These are phyloP conservation scores for Davidsoniella neocaledoniae DNA, from an alignment of 2,329 filamentous ascomycete species.

Conservation along the genomic window DNA sequence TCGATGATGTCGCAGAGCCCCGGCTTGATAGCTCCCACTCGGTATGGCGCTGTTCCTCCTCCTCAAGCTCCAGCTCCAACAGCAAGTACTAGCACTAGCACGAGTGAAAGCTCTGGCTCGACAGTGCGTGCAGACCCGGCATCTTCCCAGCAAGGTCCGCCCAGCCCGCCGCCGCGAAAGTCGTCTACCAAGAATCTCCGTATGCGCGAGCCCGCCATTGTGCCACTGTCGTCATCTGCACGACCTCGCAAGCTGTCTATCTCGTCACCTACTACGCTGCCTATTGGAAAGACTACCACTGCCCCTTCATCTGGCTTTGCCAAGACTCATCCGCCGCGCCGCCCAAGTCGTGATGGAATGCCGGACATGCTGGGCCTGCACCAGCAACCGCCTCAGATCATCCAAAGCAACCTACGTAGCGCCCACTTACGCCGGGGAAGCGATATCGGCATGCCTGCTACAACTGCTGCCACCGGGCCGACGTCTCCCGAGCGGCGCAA, in stretches of 20 bases:
- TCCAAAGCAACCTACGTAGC: conserved; percentile 44
- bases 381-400: conserved; percentile 34
- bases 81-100: background rate
- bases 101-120: background rate
- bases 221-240: conserved; percentile 25
- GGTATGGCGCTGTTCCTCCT: conserved; percentile 21
- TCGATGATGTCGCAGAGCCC: conserved; percentile 64
- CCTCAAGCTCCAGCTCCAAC: no score
- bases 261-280: background rate
- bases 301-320: background rate
- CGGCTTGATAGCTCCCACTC: conserved; percentile 32
- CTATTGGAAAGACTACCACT: background rate
- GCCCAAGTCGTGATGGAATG: conserved; percentile 54
- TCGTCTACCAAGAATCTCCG: conserved; percentile 23
- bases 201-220: conserved; percentile 42
- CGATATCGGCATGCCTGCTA: conserved; percentile 18
- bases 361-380: conserved; percentile 42
- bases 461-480: conserved; percentile 14
- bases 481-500: background rate
- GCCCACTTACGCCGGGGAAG: conserved; percentile 31
- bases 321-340: conserved; percentile 27
- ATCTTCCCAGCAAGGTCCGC: conserved; percentile 17
- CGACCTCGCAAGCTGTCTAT: background rate
- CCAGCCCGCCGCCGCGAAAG: background rate
- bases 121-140: background rate